phyloP scores from a whole-genome alignment of 2,329 filamentous ascomycete species.

The Trichoderma cornu-damae region DNA sequence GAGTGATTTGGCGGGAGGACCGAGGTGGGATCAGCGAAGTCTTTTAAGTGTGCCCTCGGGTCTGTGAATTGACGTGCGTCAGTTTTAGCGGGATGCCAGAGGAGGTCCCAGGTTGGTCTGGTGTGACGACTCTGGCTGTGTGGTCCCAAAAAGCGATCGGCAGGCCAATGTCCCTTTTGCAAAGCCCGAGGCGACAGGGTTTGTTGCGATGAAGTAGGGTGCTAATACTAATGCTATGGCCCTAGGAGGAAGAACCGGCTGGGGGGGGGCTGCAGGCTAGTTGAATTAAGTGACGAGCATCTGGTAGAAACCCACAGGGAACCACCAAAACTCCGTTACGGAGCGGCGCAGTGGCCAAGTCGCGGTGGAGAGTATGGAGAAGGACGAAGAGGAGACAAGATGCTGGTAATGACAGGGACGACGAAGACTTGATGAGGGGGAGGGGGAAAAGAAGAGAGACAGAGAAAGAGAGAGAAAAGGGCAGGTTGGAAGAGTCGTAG shows the following conservation, averaged over 20 bases:
- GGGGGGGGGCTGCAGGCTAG: conserved; percentile 33
- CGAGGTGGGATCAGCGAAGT: conserved; percentile 54
- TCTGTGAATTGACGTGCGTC: conserved; percentile 38
- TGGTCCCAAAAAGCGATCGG: conserved; percentile 50
- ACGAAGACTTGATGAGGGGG: background rate
- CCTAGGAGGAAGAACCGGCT: conserved; percentile 32
- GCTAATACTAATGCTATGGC: conserved; percentile 19
- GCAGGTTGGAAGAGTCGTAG: conserved; percentile 3
- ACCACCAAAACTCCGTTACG: conserved; percentile 12
- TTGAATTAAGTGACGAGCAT: conserved; percentile 20
- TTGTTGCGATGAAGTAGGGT: conserved; percentile 39
- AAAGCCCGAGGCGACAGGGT: conserved; percentile 44
- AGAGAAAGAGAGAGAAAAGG: background rate
- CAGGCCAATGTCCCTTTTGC: conserved; percentile 48
- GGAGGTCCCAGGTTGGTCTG: conserved; percentile 18
- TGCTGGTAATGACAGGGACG: conserved; percentile 15
- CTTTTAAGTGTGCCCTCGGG: conserved; percentile 48
- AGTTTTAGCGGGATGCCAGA: conserved; percentile 29
- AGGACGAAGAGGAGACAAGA: conserved; percentile 7
- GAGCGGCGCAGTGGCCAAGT: conserved; percentile 13
- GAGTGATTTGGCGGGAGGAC: conserved; percentile 29
- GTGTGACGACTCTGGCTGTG: conserved; percentile 47
- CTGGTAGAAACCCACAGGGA: conserved; percentile 16
- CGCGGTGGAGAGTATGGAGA: conserved; percentile 18
- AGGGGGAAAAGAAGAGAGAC: too few relatives aligned